Base-by-base conservation (phyloP, 768 basidiomycete species). In the Boletellus ananiceps region DNA sequence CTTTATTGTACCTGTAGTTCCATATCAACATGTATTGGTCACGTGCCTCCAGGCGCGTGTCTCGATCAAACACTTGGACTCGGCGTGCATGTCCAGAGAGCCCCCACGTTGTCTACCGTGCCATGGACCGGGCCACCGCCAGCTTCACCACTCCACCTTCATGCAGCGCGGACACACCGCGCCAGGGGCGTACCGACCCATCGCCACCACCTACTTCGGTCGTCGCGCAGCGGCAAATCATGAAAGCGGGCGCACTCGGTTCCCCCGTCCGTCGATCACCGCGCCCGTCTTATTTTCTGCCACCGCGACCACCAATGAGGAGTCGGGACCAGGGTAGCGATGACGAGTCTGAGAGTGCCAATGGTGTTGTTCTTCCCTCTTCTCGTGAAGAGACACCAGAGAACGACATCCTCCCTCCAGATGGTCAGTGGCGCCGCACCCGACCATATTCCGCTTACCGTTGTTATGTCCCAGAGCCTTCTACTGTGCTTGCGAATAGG, bases 401-500 rank as follows among this genome's bases (percentile, higher is more conserved):
- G 55, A 69, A 71, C 47, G 73, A 75, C 36, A 53, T 54, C 37
- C 59, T 70, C 57, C 68, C 60, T 33, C 75, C 78, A 53, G 81
- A 81, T 74, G 67, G 73, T 77, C 40, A 55, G 64, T 44, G 25
- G 46, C 46, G 34, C 21, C 40, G 3, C 29, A 31, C 46, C 12
- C 29, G 39, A 41, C 33, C 42, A 35, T 51, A 45, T 44, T 44
- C 39, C 29, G 40, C 44, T 56, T 25, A 48, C 47, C 19, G 53
- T 56, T 43, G 11, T 36, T 33, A 37, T n/a, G 19, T 15, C 34
- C 23, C 54, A 80, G 87, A 88, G 60, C 86, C 85, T 8, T 78
- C 85, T 2, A 83, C 84, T 47, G 74, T 75, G 5, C 70, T 90
- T 42, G 88, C 83, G 29, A 78, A 71, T 53, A 81, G 69, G 66